Conservation (phyloP, 805 yeast species). For the Candida parachauliodes region DNA sequence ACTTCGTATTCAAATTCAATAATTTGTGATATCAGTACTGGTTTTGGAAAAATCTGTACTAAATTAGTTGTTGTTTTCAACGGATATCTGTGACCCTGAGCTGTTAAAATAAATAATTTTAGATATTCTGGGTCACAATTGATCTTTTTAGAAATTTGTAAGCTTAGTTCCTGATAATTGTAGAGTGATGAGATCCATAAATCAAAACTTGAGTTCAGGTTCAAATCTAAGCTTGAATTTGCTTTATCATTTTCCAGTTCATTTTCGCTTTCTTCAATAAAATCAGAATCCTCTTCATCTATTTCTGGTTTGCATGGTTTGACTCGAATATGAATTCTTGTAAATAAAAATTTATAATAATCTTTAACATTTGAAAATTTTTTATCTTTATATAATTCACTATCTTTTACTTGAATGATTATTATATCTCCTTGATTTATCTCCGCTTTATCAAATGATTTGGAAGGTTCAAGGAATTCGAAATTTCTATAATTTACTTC, state of each 20-base stretch:
- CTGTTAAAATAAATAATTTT: conserved; percentile 60
- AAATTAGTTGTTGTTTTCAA: conserved; percentile 31
- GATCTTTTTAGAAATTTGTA: conserved; percentile 53
- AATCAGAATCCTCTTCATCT: conserved; percentile 48
- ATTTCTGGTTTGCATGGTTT: conserved; percentile 43
- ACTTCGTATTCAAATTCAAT: conserved; percentile 66
- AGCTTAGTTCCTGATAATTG: conserved; percentile 56
- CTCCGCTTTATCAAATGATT: conserved; percentile 54
- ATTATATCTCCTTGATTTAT: conserved; percentile 68
- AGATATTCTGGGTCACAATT: conserved; percentile 52
- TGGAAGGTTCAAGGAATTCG: conserved; percentile 37
- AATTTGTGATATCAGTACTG: conserved; percentile 42
- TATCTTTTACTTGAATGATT: conserved; percentile 26
- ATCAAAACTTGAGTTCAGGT: conserved; percentile 37
- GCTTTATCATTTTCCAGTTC: conserved; percentile 11
- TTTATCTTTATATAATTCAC: conserved; percentile 14
- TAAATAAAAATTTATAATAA: conserved; percentile 52
- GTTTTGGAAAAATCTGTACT: conserved; percentile 40
- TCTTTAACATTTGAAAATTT: conserved; percentile 32
- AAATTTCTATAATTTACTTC: conserved; percentile 57
- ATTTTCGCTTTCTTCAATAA: conserved; percentile 19
- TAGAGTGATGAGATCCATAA: conserved; percentile 68
- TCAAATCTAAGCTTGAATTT: conserved; percentile 18
- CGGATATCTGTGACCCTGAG: conserved; percentile 56
- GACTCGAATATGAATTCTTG: conserved; percentile 58